Base-by-base conservation (phyloP, 129 eudicot species). In the Smallanthus sonchifolius region DNA sequence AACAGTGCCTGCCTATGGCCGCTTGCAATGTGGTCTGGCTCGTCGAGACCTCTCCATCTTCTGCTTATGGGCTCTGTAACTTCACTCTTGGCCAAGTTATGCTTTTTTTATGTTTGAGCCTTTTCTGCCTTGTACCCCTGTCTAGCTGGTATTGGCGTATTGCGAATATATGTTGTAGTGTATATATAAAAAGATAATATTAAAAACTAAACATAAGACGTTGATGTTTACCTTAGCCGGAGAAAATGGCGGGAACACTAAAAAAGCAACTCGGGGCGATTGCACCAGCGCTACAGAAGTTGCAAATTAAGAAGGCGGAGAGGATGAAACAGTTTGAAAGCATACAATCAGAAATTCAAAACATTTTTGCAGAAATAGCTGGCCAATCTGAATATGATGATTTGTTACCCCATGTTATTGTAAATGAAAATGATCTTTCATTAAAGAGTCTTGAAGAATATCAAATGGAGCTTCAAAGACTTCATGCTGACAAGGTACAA, bases 351-450 rank as follows among this genome's bases (percentile, higher is more conserved):
- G 89, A 90, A 55, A 90, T 90, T 63, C 89, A 83, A 57, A 93
- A 84, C 64, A 88, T 93, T 62, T 83, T 87, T 72, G 89, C 87
- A 39, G 96, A 93, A 79, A 90, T 93, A 48, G 91, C 91, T 6
- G 98, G 98, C 42, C 79, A 72, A 49, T 85, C 91, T 59, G 91
- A 88, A 74, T 86, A 86, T 10, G 86, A 84, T 32, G 96, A 85
- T 35, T 74, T 85, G 43, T 77, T 88, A 73, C 75, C 91, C 48
- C 38, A 66, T 57, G 73, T 79, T 62, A 37, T 51, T 6, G 85
- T 91, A 43, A 78, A 90, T 65, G 92, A 88, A 83, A 88, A 83
- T 73, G 98, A 93, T 83, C 89, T 93, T 57, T 93, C 98, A 6
- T 65, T 87, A 15, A 90, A 90, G 82, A 93, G 86, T 72, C 92